phyloP scores from a whole-genome alignment of 164 flowering plant species.

The Paratinospora sagittata region DNA sequence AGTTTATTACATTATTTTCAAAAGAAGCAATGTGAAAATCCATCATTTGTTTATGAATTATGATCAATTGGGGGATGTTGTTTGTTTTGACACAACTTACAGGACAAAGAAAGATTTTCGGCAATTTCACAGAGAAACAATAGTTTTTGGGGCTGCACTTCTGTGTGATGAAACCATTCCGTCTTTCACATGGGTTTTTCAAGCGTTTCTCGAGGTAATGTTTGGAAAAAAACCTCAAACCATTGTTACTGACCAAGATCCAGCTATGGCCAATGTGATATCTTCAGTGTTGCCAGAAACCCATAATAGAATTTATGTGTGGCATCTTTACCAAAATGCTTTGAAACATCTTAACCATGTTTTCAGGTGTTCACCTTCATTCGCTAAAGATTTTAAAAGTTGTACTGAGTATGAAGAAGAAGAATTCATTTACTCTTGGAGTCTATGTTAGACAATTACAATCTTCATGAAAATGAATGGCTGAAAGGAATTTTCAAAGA shows the following conservation, averaged over 20 bases:
- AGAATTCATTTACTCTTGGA: background rate
- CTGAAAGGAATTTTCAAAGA: conserved; percentile 3
- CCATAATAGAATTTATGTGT: background rate
- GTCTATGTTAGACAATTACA: background rate
- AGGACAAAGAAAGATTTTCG: conserved; percentile 7
- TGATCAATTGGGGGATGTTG: conserved; percentile 21
- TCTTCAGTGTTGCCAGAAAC: background rate
- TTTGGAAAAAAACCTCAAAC: conserved; percentile 9
- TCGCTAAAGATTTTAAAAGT: conserved; percentile 5
- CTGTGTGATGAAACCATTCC: conserved; percentile 13
- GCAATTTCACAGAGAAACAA: conserved; percentile 18
- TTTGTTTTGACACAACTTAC: conserved; percentile 18
- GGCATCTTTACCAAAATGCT: conserved; percentile 9
- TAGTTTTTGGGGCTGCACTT: conserved; percentile 19
- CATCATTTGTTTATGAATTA: conserved; percentile 13
- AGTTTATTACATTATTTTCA: conserved; percentile 10
- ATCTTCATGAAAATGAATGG: conserved; percentile 12
- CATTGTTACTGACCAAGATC: background rate
- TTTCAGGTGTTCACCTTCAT: background rate
- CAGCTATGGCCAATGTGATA: background rate
- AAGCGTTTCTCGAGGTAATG: conserved; percentile 17
- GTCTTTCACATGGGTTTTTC: conserved; percentile 18
- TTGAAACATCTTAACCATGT: background rate
- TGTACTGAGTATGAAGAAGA: background rate
- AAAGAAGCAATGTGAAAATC: conserved; percentile 9